Conservation (phyloP, 2,329 filamentous ascomycete genomes). For the Alternaria sp. region DNA sequence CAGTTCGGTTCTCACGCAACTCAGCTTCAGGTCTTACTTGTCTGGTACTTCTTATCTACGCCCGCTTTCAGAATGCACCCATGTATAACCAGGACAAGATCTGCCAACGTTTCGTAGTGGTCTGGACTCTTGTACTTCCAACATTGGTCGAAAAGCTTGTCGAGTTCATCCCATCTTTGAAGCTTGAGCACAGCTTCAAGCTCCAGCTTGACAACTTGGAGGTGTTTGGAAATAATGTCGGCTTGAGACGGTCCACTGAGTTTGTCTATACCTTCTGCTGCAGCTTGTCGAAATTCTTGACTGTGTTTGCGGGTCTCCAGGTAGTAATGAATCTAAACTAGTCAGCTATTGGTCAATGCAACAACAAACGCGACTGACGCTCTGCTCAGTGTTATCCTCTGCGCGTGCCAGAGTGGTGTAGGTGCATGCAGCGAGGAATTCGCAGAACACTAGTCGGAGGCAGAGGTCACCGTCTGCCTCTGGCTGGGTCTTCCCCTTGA, state of each 20-base stretch:
- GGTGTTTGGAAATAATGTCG: conserved; percentile 70
- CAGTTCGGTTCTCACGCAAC: conserved; percentile 29
- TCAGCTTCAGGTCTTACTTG: conserved; percentile 32
- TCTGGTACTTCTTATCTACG: conserved; percentile 42
- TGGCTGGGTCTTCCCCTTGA: conserved; percentile 37
- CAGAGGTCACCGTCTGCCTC: conserved; percentile 57
- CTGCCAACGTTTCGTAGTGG: conserved; percentile 58
- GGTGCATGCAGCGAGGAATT: conserved; percentile 68
- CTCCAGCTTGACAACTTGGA: conserved; percentile 76
- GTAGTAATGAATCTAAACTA: conserved; percentile 69
- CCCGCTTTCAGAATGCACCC: conserved; percentile 43
- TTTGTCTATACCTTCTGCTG: conserved; percentile 51
- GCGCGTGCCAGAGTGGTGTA: conserved; percentile 59
- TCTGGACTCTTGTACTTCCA: conserved; percentile 49
- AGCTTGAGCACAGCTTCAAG: conserved; percentile 78
- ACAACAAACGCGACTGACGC: conserved; percentile 47
- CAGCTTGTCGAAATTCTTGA: conserved; percentile 62
- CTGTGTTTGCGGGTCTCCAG: conserved; percentile 68
- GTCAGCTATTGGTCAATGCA: conserved; percentile 23
- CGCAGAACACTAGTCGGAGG: conserved; percentile 72
- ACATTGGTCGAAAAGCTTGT: conserved; percentile 64
- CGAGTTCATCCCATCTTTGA: conserved; percentile 72
- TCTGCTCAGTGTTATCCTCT: conserved; percentile 51
- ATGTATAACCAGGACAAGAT: conserved; percentile 58
- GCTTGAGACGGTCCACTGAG: conserved; percentile 56